phyloP scores from a whole-genome alignment of 768 basidiomycete species.

The Omphalotus guepiniiformis region DNA sequence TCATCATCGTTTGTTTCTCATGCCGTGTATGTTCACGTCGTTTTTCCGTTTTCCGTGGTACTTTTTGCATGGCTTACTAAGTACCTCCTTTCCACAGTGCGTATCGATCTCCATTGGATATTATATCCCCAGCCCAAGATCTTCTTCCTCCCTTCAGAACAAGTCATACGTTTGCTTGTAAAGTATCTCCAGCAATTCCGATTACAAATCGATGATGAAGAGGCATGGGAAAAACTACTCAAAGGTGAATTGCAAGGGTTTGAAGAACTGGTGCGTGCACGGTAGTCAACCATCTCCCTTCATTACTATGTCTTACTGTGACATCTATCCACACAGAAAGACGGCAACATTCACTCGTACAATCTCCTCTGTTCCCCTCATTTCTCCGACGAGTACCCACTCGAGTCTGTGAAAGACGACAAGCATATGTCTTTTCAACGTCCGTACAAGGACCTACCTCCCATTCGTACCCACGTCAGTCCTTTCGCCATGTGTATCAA shows the following conservation, averaged over 20 bases:
- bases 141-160: neutral
- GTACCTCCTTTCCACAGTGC: neutral
- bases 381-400: neutral
- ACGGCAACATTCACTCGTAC: neutral
- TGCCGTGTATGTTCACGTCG: neutral
- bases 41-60: neutral
- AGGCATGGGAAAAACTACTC: neutral
- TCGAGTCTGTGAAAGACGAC: neutral
- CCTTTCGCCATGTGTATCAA: neutral
- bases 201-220: neutral
- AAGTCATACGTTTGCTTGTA: neutral
- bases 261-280: neutral
- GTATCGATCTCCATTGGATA: neutral
- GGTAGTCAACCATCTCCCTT: no score
- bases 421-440: neutral
- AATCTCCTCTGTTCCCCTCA: neutral
- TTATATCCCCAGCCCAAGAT: neutral
- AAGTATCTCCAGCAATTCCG: neutral
- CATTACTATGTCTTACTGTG: neutral
- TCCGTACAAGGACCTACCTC: neutral
- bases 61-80: neutral
- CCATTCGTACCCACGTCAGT: neutral
- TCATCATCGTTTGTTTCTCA: neutral
- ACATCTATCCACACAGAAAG: neutral
- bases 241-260: neutral